These are phyloP conservation scores for Tulasnella sp. DNA, from an alignment of 768 basidiomycete species.

Conservation along the genomic window DNA sequence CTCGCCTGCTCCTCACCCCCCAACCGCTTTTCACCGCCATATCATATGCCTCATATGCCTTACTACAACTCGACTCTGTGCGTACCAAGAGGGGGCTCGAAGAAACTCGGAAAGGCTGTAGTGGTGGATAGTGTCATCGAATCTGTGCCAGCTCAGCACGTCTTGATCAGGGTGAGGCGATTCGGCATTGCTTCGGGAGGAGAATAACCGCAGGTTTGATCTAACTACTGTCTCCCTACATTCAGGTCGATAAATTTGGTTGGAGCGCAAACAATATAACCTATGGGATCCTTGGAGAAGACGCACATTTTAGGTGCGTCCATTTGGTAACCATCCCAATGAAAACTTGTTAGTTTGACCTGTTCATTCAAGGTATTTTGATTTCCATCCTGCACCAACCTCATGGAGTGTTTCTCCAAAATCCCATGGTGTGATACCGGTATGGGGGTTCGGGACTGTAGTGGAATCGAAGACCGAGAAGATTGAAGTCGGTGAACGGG, in stretches of 20 bases:
- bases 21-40: not conserved
- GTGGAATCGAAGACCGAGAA: constrained; percentile 37
- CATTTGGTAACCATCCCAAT: not conserved
- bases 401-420: constrained; percentile 28
- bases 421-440: constrained; percentile 54
- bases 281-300: constrained; percentile 46
- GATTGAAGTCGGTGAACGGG: constrained; percentile 42
- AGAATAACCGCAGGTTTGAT: not conserved
- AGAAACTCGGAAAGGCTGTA: not conserved
- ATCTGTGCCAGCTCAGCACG: not conserved
- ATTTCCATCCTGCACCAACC: constrained; percentile 45
- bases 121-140: constrained; percentile 6
- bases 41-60: not conserved
- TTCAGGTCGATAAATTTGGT: constrained; percentile 55
- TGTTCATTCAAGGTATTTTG: constrained; percentile 49
- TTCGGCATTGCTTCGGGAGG: not conserved
- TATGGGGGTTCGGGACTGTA: constrained; percentile 61
- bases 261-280: constrained; percentile 64
- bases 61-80: constrained; percentile 9
- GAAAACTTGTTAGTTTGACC: not conserved
- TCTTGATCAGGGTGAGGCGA: not conserved
- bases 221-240: not conserved
- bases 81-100: constrained; percentile 2
- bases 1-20: not conserved
- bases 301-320: constrained; percentile 30